Base-by-base conservation (phyloP, 371 early-diverging fungal genomes). In the Mortierella sp. region DNA sequence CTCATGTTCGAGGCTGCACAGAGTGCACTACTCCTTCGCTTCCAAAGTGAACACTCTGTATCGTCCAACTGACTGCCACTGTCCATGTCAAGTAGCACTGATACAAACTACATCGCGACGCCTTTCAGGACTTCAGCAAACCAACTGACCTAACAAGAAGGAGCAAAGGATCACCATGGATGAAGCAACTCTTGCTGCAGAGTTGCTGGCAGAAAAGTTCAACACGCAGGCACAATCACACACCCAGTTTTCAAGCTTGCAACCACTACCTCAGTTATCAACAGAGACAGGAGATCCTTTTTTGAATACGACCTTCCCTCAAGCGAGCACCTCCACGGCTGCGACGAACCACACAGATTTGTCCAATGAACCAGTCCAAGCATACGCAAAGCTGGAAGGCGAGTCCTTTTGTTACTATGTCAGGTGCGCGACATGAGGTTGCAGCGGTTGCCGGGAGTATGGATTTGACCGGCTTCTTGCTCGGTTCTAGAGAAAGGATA, bases 331-430 rank as follows among this genome's bases (percentile, higher is more conserved):
- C 27, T 49, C 45, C 34, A 24, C 17, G 13, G 73, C 54, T n/a
- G 31, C 77, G 12, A 34, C 53, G 28, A 50, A 31, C 34, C 54
- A 21, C 10, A 53, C 44, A 7, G 78, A 71, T 3, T 21, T 54
- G 10, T 57, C 68, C 2, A 56, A 68, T 34, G 83, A 81, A 5
- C 90, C 92, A 1, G 91, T 93, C 19, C 92, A 92, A 70, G 95
- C 96, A 0, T 96, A 93, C 74, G 96, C 96, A 16, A 96, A 94
- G 73, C 85, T 96, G 13, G 93, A 94, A 77, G 93, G 94, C 27
- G 87, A 90, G 13, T 88, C 89, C 21, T 89, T 92, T 63, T 90
- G 90, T 57, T 95, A 94, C 72, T 94, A 91, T 59, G 88, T 95
- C 58, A 87, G 73, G 73, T 73, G 44, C n/a, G 60, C 24, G 5